phyloP scores from a whole-genome alignment of 1,284 basidiomycete genomes.

The Ceratobasidium sp. region DNA sequence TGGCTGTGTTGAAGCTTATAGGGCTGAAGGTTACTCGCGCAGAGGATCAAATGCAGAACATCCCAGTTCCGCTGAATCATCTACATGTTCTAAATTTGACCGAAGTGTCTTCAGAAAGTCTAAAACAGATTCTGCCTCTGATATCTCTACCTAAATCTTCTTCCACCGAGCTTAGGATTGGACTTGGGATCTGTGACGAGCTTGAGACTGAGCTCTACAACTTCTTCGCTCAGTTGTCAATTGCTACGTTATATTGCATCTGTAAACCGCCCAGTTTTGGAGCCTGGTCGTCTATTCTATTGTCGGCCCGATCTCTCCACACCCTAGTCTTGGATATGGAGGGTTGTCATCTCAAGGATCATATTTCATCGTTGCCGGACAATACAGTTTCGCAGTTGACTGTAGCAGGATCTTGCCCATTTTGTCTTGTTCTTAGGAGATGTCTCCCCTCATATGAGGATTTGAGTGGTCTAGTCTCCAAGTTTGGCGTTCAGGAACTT shows the following conservation, averaged over 20 bases:
- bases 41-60: too few relatives aligned
- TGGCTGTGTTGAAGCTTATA: neutral
- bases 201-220: neutral
- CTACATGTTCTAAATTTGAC: neutral
- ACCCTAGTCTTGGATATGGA: too few relatives aligned
- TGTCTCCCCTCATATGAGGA: too few relatives aligned
- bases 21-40: neutral
- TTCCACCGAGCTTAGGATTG: neutral
- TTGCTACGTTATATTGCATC: neutral
- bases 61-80: neutral
- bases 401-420: too few relatives aligned
- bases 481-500: neutral
- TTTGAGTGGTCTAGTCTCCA: neutral
- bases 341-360: too few relatives aligned
- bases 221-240: neutral
- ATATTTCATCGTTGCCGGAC: too few relatives aligned
- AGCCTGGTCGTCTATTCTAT: neutral
- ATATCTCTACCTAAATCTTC: neutral
- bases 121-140: neutral
- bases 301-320: neutral
- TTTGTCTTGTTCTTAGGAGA: too few relatives aligned
- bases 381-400: too few relatives aligned
- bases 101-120: neutral
- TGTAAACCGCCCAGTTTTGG: neutral
- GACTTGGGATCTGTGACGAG: neutral